phyloP scores from a whole-genome alignment of 2,329 filamentous ascomycete genomes.

The Diaporthe australafricana region DNA sequence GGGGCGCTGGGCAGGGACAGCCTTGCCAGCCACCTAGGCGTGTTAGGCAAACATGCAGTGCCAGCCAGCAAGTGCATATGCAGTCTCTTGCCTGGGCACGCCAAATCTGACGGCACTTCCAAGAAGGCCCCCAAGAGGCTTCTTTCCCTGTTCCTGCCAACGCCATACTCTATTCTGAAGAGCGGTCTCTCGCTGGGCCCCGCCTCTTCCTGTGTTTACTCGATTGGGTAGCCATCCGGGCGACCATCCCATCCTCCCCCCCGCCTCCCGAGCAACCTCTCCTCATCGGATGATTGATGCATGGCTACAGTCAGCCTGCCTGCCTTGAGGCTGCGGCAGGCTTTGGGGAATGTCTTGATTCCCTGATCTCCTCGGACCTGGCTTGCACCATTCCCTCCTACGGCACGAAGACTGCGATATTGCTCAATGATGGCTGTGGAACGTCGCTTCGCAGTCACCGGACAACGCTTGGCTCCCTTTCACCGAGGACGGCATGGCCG shows the following conservation, averaged over 20 bases:
- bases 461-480: neutral
- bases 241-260: neutral
- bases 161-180: constrained; percentile 9
- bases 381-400: neutral
- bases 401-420: neutral
- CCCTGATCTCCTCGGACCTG: no score
- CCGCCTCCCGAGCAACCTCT: neutral
- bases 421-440: neutral
- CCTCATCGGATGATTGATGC: constrained; percentile 14
- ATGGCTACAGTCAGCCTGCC: constrained; percentile 14
- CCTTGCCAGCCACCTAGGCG: constrained; percentile 20
- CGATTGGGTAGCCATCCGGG: constrained; percentile 15
- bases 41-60: constrained; percentile 4
- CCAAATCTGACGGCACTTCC: constrained; percentile 14
- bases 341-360: constrained; percentile 2
- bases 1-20: constrained; percentile 3
- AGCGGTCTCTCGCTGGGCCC: neutral
- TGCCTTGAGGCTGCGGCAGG: constrained; percentile 9
- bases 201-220: neutral
- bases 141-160: constrained; percentile 18
- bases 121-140: constrained; percentile 15
- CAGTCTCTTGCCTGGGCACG: constrained; percentile 5
- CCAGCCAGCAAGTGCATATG: constrained; percentile 3
- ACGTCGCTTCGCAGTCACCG: constrained; percentile 8
- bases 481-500: neutral